Conservation (phyloP, 2,329 filamentous ascomycete species). For the Mariannaea sp. region DNA sequence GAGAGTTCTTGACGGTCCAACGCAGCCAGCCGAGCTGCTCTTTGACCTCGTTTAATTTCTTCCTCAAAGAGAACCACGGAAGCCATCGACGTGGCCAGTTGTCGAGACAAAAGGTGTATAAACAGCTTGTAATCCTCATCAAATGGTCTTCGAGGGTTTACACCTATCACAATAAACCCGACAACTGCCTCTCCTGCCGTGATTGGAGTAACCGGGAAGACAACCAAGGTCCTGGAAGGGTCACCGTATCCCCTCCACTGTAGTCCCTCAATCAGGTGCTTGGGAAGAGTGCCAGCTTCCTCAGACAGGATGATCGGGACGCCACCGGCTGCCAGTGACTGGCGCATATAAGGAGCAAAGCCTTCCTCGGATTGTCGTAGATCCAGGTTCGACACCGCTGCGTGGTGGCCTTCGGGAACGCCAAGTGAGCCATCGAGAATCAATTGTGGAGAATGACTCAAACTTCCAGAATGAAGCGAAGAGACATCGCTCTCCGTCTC, state of each 20-base stretch:
- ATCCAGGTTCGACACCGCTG: conserved; percentile 67
- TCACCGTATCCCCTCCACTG: conserved; percentile 74
- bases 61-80: conserved; percentile 84
- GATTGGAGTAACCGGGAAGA: conserved; percentile 80
- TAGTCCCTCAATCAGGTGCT: conserved; percentile 67
- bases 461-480: conserved; percentile 71
- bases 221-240: conserved; percentile 69
- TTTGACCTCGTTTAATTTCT: conserved; percentile 75
- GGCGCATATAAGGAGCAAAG: conserved; percentile 76
- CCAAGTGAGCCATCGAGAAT: conserved; percentile 75
- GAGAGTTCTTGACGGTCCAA: conserved; percentile 78
- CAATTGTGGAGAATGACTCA: conserved; percentile 65
- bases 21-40: conserved; percentile 74
- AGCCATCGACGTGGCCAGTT: conserved; percentile 78
- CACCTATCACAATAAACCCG: conserved; percentile 78
- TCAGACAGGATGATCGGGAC: conserved; percentile 70
- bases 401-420: conserved; percentile 65
- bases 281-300: conserved; percentile 69
- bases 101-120: conserved; percentile 73
- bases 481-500: conserved; percentile 73
- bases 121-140: conserved; percentile 83
- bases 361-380: conserved; percentile 71
- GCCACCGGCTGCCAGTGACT: conserved; percentile 70
- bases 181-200: conserved; percentile 71
- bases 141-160: conserved; percentile 78